phyloP scores from a whole-genome alignment of 2,329 filamentous ascomycete species.

The Colletotrichum musicola region DNA sequence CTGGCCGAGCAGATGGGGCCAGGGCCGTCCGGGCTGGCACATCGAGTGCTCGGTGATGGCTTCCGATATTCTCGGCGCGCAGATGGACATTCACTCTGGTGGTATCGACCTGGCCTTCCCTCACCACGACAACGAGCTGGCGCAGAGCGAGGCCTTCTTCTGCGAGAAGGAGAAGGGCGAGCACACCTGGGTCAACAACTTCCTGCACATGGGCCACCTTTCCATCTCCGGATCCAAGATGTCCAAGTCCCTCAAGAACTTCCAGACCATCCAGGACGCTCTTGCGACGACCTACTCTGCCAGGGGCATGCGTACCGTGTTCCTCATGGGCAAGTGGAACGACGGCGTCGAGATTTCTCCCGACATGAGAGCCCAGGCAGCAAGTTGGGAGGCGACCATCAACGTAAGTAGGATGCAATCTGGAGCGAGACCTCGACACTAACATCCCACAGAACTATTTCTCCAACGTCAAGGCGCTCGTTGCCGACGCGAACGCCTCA shows the following conservation, averaged over 20 bases:
- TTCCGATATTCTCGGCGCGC: constrained; percentile 83
- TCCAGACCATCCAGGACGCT: constrained; percentile 91
- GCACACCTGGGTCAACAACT: constrained; percentile 93
- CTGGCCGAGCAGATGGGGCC: constrained; percentile 90
- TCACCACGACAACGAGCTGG: constrained; percentile 93
- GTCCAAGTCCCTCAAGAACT: constrained; percentile 96
- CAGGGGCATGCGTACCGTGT: constrained; percentile 84
- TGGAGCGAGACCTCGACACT: constrained; percentile 13
- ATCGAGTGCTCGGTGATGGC: constrained; percentile 98
- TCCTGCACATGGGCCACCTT: constrained; percentile 90
- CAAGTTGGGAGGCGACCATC: constrained; percentile 83
- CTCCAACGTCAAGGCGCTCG: constrained; percentile 66
- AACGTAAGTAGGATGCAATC: constrained; percentile 60
- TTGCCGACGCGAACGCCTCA: constrained; percentile 58
- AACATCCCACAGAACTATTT: constrained; percentile 65
- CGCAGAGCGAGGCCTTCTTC: constrained; percentile 91
- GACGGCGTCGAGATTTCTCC: constrained; percentile 92
- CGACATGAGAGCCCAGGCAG: constrained; percentile 80
- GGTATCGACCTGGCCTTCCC: constrained; percentile 93
- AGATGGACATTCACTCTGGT: constrained; percentile 94
- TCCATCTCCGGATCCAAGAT: constrained; percentile 93
- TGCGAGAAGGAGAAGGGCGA: constrained; percentile 62
- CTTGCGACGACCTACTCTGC: constrained; percentile 78
- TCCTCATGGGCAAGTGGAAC: constrained; percentile 89
- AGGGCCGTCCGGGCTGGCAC: constrained; percentile 93